These are phyloP conservation scores for Claviceps sp. DNA, from an alignment of 2,329 filamentous ascomycete genomes.

Conservation along the genomic window DNA sequence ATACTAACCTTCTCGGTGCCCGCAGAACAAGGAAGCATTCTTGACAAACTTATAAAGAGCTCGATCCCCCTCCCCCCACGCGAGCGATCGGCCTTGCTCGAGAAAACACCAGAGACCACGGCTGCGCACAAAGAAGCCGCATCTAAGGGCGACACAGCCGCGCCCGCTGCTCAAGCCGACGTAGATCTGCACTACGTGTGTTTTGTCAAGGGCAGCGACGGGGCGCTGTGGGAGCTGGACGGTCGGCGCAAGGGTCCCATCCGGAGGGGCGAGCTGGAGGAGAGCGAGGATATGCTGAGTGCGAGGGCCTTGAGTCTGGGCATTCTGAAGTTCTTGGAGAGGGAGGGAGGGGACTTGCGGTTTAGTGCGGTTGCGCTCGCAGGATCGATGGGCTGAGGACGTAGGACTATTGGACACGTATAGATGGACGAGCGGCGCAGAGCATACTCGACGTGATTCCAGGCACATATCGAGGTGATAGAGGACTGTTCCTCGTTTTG, in stretches of 20 bases:
- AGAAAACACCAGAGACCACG: slow-evolving; percentile 63
- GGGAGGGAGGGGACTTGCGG: slow-evolving; percentile 41
- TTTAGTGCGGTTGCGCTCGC: slow-evolving; percentile 46
- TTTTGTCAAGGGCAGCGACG: slow-evolving; percentile 66
- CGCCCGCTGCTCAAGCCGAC: slow-evolving; percentile 64
- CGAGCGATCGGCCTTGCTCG: slow-evolving; percentile 60
- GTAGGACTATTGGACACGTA: background rate
- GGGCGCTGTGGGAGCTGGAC: slow-evolving; percentile 48
- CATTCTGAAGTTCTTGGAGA: slow-evolving; percentile 40
- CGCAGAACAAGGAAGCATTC: slow-evolving; percentile 35
- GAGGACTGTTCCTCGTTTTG: no score
- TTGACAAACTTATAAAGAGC: slow-evolving; percentile 51
- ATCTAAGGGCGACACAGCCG: slow-evolving; percentile 59
- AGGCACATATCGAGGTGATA: background rate
- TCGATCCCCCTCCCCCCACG: slow-evolving; percentile 57
- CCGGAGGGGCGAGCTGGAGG: slow-evolving; percentile 37
- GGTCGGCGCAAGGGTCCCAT: slow-evolving; percentile 45
- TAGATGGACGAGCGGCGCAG: background rate
- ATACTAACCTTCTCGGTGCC: background rate
- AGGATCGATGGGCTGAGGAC: slow-evolving; percentile 30
- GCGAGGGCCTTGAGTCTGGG: slow-evolving; percentile 62
- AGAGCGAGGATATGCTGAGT: slow-evolving; percentile 59
- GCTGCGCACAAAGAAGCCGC: slow-evolving; percentile 68
- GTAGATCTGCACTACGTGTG: slow-evolving; percentile 95
- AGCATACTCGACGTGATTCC: background rate